phyloP scores from a whole-genome alignment of 768 basidiomycete genomes.

The Serendipita vermifera region DNA sequence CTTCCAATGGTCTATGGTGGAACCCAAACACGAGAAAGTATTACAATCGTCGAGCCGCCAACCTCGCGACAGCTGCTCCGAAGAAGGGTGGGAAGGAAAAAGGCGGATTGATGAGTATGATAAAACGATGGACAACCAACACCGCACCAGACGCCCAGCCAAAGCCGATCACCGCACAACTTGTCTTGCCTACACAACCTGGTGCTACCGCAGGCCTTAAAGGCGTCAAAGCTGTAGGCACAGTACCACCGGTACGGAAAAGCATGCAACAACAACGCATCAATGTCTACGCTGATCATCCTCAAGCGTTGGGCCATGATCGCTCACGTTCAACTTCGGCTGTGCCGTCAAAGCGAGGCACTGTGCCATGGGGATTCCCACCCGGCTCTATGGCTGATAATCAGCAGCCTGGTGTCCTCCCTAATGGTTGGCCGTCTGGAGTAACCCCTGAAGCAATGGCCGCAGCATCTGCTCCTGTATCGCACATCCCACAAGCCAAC shows the following conservation, averaged over 20 bases:
- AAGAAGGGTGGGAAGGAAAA: not conserved
- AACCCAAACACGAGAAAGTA: constrained; percentile 5
- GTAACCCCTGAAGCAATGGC: no score
- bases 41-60: not conserved
- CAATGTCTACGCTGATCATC: not conserved
- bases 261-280: not conserved
- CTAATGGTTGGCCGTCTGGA: no score
- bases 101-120: not conserved
- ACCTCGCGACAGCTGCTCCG: not conserved
- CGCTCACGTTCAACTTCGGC: no score
- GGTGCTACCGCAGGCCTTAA: no score
- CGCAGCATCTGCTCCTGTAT: no score
- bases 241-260: no score
- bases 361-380: no score
- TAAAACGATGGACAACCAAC: constrained; percentile 6
- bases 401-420: no score
- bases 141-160: constrained; percentile 3
- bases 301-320: not conserved
- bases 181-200: constrained; percentile 2
- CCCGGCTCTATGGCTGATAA: no score
- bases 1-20: not conserved
- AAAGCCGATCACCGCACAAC: not conserved
- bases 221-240: no score
- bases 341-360: no score
- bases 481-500: not conserved